Evolutionary conservation across 2,329 filamentous ascomycete species (phyloP).

Genomic region (Sclerotinia borealis): DNA sequence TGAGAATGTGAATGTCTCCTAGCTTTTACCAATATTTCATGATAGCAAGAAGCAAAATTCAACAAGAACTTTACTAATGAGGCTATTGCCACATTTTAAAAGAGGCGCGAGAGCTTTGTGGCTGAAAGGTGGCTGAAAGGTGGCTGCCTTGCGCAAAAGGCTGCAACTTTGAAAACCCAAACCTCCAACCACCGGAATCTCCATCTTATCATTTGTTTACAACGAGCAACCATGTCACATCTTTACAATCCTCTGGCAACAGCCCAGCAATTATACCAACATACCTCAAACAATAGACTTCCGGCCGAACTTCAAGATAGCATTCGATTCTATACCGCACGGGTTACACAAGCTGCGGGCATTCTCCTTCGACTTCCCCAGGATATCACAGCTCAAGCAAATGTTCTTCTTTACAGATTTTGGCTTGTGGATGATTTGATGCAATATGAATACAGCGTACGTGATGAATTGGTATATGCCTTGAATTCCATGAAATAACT

Average conservation of each 20-base stretch:
- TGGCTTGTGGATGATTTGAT: constrained; percentile 57
- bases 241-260: constrained; percentile 69
- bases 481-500: not conserved
- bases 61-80: not conserved
- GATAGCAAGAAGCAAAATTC: not conserved
- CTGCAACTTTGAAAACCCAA: not conserved
- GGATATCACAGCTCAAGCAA: constrained; percentile 77
- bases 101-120: not conserved
- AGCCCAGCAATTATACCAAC: constrained; percentile 58
- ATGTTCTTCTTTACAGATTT: constrained; percentile 74
- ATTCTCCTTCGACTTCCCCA: constrained; percentile 79
- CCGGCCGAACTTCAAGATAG: constrained; percentile 65
- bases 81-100: not conserved
- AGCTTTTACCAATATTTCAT: not conserved
- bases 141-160: constrained; percentile 27
- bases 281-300: constrained; percentile 50
- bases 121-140: too few species aligned
- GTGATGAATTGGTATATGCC: not conserved
- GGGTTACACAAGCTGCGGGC: constrained; percentile 71
- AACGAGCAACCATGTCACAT: constrained; percentile 44
- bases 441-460: constrained; percentile 47
- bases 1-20: not conserved
- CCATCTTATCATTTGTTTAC: not conserved
- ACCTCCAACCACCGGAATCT: constrained; percentile 3
- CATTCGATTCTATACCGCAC: constrained; percentile 64